Evolutionary conservation across 2,329 filamentous ascomycete species (phyloP), one percentile per base, ranked within the genome.

Genomic region (Myotisia sp.): DNA sequence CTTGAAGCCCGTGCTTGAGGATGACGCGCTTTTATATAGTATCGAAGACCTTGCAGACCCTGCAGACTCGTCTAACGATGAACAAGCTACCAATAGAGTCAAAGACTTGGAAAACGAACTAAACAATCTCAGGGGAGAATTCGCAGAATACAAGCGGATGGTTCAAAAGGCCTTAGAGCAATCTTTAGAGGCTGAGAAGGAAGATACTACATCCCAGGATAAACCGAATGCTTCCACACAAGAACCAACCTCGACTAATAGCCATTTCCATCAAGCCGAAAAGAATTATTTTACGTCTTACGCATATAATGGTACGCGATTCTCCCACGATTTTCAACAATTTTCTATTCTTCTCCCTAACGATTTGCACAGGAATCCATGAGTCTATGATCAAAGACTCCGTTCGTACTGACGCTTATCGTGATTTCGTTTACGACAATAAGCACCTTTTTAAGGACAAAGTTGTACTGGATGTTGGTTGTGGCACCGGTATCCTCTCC

Each of bases 321-420:
- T 14, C 10, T 18, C 18, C 33, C 8, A n/a, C 13, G 10, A 13
- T 18, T 12, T 4, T 18, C 21, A 13, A 12, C 27, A 19, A 5
- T 20, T 6, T 22, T 27, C n/a, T 26, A 12, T n/a, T 12, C 10
- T 20, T 17, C 23, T 34, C 17, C 29, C 37, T 23, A 32, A 12
- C 10, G 14, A n/a, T 24, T 24, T 17, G 5, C 12, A n/a, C 51
- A 80, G 82, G 84, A 37, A 94, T 95, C 37, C 86, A 95, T 55
- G 84, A 93, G 53, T 85, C 80, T 5, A 95, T 95, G 86, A 70
- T 95, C 42, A 92, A 93, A 55, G 86, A 95, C 51, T 67, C 72
- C 0, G 69, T 93, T 26, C 79, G 86, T 33, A 95, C 86, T 7
- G 81, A 93, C 48, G 79, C 83, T 3, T 95, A 95, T 59, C 76